Base-by-base conservation (phyloP, 2,329 filamentous ascomycete species). In the Zasmidium cellare region DNA sequence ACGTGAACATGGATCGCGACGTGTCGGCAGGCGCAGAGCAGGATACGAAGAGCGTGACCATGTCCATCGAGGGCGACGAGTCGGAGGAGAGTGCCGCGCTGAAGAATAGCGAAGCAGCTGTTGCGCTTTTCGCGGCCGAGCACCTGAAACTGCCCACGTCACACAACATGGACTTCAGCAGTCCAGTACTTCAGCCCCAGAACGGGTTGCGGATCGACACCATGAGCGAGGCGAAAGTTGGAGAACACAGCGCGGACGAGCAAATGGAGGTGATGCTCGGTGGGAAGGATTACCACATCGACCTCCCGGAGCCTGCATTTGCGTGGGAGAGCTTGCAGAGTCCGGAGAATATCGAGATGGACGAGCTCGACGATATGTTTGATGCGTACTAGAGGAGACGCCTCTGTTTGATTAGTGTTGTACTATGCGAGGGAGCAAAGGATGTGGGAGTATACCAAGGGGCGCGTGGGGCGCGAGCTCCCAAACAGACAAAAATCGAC, bases 361-460 rank as follows among this genome's bases (percentile, higher is more conserved):
- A 96, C 48, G 94, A 99, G 79, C 86, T 97, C 22, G 93, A 97
- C 71, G 86, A 89, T 67, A 84, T 97, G 72, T 84, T 97, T 69
- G 87, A 90, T 71, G 87, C 65, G 31, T 74, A 71, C 49, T 73
- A 66, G 48, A 38, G 52, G 49, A 9, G 19, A 20, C 22, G 47
- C 18, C 22, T 28, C 20, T 44, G 41, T 56, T 56, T 46, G 47
- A 56, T 44, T 51, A 56, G 23, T 50, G 47, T 44, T 56, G 54
- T 56, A 44, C 12, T 51, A 47, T 51, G 38, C 35, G 35, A 38
- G n/a, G 19, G 51, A 24, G 16, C 23, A 18, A n/a, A n/a, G 23
- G 28, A 2, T 50, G 53, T 51, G 23, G 9, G 53, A 45, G 23
- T 51, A 56, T 18, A 31, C 24, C 19, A 31, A 44, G 35, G 22